Evolutionary conservation across 2,329 filamentous ascomycete genomes (phyloP).

Genomic region (Ophiosphaerella korrae): DNA sequence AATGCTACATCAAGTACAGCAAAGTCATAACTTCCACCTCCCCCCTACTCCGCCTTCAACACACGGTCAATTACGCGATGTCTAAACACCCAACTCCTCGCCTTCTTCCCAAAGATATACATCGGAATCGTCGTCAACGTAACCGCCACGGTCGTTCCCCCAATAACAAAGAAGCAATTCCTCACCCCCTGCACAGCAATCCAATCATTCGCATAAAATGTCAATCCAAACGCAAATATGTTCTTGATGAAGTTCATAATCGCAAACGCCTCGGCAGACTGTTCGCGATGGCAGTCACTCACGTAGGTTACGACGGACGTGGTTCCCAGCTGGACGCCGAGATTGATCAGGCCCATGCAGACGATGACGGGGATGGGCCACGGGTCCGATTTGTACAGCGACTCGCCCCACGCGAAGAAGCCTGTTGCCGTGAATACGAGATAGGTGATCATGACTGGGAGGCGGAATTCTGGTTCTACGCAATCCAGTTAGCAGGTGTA

Average conservation of each 20-base stretch:
- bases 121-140: conserved; percentile 30
- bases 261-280: conserved; percentile 30
- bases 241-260: conserved; percentile 37
- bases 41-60: conserved; percentile 7
- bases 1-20: no score
- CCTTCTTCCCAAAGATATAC: conserved; percentile 33
- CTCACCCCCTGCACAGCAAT: conserved; percentile 25
- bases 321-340: conserved; percentile 29
- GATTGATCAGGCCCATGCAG: conserved; percentile 32
- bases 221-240: conserved; percentile 31
- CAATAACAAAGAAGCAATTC: conserved; percentile 26
- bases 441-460: conserved; percentile 30
- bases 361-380: conserved; percentile 34
- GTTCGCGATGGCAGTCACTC: conserved; percentile 29
- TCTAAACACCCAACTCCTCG: conserved; percentile 42
- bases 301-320: conserved; percentile 31
- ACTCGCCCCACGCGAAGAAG: conserved; percentile 33
- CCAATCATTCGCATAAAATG: conserved; percentile 31
- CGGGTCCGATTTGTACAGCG: conserved; percentile 20
- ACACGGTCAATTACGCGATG: conserved; percentile 22
- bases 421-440: conserved; percentile 26
- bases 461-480: conserved; percentile 32
- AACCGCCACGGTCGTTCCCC: conserved; percentile 24
- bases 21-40: no score
- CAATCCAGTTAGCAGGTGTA: no score